A percentile compares a stretch with the other conserved stretches of the same genome.
Evolutionary conservation across 768 basidiomycete genomes (phyloP).

Genomic region (Amanita rubescens): DNA sequence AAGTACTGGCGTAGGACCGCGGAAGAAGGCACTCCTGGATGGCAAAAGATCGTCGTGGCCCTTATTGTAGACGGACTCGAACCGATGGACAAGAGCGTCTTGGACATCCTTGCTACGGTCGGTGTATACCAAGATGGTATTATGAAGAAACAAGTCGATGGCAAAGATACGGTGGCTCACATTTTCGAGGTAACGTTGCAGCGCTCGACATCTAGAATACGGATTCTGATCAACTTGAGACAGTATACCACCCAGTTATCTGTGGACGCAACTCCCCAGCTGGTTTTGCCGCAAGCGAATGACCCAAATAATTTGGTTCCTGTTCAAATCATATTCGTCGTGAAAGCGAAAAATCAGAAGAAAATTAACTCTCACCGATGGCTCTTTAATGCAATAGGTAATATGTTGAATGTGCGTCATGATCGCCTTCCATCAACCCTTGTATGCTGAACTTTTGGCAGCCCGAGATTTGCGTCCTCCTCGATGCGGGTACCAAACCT

Average conservation of each 20-base stretch:
- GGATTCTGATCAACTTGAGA: not conserved
- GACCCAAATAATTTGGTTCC: slow-evolving; percentile 91
- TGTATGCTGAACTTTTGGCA: slow-evolving; percentile 20
- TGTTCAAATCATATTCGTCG: slow-evolving; percentile 83
- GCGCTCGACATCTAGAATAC: not conserved
- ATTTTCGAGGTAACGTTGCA: slow-evolving; percentile 73
- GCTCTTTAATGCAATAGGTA: slow-evolving; percentile 92
- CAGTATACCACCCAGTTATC: slow-evolving; percentile 97
- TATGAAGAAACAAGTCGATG: slow-evolving; percentile 89
- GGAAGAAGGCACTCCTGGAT: slow-evolving; percentile 77
- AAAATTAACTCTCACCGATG: slow-evolving; percentile 95
- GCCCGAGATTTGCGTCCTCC: slow-evolving; percentile 88
- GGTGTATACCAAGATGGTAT: slow-evolving; percentile 94
- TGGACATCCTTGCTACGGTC: slow-evolving; percentile 83
- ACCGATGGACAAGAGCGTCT: slow-evolving; percentile 90
- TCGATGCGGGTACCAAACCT: slow-evolving; percentile 96
- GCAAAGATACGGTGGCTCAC: slow-evolving; percentile 85
- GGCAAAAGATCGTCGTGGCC: slow-evolving; percentile 89
- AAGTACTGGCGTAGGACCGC: slow-evolving; percentile 84
- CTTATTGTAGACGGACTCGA: slow-evolving; percentile 92
- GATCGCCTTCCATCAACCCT: slow-evolving; percentile 1
- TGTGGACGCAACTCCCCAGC: slow-evolving; percentile 82
- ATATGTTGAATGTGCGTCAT: slow-evolving; percentile 55
- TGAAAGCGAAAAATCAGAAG: slow-evolving; percentile 94
- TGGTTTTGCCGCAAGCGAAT: slow-evolving; percentile 84